phyloP scores from a whole-genome alignment of 2,329 filamentous ascomycete species.

The Cladophialophora yegresii region DNA sequence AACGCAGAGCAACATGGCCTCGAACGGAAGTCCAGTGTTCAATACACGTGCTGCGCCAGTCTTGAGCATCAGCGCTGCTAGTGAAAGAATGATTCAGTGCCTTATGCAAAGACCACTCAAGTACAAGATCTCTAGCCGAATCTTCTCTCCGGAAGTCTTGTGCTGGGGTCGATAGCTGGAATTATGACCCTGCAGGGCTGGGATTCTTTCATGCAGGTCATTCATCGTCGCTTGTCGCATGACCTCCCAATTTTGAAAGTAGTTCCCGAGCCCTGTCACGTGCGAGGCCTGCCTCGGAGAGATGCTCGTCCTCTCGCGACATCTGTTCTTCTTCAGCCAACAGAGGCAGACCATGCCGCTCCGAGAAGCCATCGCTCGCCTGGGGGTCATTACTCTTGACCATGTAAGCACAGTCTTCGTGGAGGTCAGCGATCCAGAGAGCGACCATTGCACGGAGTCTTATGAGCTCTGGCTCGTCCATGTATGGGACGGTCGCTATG shows the following conservation, averaged over 20 bases:
- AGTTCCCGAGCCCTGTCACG: conserved; percentile 24
- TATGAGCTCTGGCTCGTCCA: conserved; percentile 66
- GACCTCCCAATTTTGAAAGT: conserved; percentile 18
- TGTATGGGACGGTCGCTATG: conserved; percentile 70
- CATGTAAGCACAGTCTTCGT: conserved; percentile 16
- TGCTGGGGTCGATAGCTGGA: background rate
- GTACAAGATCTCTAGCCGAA: conserved; percentile 11
- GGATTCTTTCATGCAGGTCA: conserved; percentile 18
- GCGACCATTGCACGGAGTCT: conserved; percentile 72
- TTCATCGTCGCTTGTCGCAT: conserved; percentile 14
- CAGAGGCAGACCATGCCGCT: background rate
- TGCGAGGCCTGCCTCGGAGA: conserved; percentile 21
- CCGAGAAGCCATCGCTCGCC: background rate
- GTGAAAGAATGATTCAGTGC: background rate
- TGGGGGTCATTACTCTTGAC: background rate
- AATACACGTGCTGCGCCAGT: conserved; percentile 21
- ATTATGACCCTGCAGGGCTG: background rate
- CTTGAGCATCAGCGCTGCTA: conserved; percentile 1
- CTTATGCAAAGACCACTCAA: background rate
- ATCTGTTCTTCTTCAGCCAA: background rate
- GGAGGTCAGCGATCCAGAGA: conserved; percentile 73
- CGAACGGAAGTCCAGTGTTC: conserved; percentile 19
- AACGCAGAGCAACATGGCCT: conserved; percentile 6
- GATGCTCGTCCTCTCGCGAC: conserved; percentile 7
- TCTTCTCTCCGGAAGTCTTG: background rate